A percentile compares a stretch with the other conserved stretches of the same genome.
These are phyloP conservation scores for Metschnikowia gelsemii DNA, from an alignment of 805 yeast genomes.

Conservation along the genomic window DNA sequence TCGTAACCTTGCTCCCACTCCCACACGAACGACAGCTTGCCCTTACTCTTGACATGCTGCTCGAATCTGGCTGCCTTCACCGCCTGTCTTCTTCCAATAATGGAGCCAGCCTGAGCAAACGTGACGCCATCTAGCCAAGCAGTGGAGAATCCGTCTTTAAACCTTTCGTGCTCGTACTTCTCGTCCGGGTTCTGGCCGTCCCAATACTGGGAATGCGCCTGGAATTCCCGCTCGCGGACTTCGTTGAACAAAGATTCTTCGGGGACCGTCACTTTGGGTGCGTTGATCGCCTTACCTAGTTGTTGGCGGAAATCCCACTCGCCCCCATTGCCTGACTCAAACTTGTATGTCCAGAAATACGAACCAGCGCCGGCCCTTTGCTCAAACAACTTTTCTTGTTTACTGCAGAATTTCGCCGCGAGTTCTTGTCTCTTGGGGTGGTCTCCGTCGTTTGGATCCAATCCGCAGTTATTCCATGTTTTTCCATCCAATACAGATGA, in stretches of 20 bases:
- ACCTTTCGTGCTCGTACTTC: conserved; percentile 78
- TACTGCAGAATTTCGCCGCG: conserved; percentile 62
- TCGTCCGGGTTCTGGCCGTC: conserved; percentile 51
- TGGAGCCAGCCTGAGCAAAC: conserved; percentile 68
- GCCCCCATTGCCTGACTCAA: conserved; percentile 87
- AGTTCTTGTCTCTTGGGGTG: conserved; percentile 46
- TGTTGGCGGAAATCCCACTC: conserved; percentile 92
- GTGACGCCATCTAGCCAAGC: conserved; percentile 74
- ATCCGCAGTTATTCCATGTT: conserved; percentile 62
- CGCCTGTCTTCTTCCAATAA: conserved; percentile 69
- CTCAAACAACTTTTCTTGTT: conserved; percentile 48
- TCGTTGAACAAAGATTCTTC: conserved; percentile 42
- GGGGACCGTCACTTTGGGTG: conserved; percentile 35
- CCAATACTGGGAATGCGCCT: conserved; percentile 70
- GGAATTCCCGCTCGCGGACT: conserved; percentile 34
- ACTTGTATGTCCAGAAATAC: conserved; percentile 90
- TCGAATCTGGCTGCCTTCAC: conserved; percentile 50
- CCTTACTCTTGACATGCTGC: conserved; percentile 60
- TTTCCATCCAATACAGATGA: conserved; percentile 80
- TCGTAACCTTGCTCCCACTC: conserved; percentile 88
- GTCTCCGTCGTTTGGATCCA: conserved; percentile 23
- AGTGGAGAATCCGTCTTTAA: conserved; percentile 68
- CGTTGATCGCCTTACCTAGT: conserved; percentile 45
- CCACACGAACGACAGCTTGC: conserved; percentile 64
- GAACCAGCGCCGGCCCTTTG: conserved; percentile 65